Conservation (phyloP, 1,139 yeast genomes). For the Taiozyma sp. region DNA sequence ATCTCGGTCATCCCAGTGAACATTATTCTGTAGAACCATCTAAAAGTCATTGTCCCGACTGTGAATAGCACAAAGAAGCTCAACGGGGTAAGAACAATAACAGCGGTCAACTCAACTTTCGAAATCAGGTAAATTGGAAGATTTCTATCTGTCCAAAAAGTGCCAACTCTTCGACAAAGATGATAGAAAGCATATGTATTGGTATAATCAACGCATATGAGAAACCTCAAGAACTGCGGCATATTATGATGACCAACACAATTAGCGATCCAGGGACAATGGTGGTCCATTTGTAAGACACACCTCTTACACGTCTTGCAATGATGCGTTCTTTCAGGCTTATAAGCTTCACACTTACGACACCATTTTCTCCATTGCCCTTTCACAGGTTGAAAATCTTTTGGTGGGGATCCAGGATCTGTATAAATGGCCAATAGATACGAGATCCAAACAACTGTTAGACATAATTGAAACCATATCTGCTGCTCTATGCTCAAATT, state of each 20-base stretch:
- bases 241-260: constrained; percentile 77
- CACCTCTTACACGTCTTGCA: constrained; percentile 61
- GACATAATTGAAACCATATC: constrained; percentile 40
- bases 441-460: constrained; percentile 65
- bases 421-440: constrained; percentile 54
- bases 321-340: constrained; percentile 79
- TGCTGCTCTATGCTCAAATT: constrained; percentile 38
- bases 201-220: constrained; percentile 59
- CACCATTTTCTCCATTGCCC: constrained; percentile 58
- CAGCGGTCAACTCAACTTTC: constrained; percentile 47
- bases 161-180: constrained; percentile 35
- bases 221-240: constrained; percentile 79
- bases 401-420: constrained; percentile 56
- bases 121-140: constrained; percentile 57
- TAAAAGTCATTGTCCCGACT: constrained; percentile 49
- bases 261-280: constrained; percentile 83
- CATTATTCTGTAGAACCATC: constrained; percentile 54
- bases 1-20: constrained; percentile 83
- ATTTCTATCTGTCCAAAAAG: constrained; percentile 47
- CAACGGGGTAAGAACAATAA: constrained; percentile 50
- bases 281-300: constrained; percentile 80
- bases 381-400: constrained; percentile 30
- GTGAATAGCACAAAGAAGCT: constrained; percentile 55
- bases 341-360: constrained; percentile 54
- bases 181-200: constrained; percentile 44